phyloP scores from a whole-genome alignment of 73 alveolate genomes.

The Paramecium biaurelia region DNA sequence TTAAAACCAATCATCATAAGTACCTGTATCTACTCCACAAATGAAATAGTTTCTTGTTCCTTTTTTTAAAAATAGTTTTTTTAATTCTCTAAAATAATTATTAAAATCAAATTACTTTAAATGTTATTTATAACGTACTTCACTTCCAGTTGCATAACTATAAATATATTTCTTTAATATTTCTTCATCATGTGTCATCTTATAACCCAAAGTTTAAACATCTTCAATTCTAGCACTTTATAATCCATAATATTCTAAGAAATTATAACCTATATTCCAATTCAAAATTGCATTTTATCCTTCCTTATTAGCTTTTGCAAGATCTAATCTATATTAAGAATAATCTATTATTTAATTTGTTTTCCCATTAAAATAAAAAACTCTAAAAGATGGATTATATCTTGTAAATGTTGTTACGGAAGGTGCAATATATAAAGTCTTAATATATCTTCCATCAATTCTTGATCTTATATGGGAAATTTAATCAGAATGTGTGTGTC shows the following conservation, averaged over 20 bases:
- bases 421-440: conserved; percentile 75
- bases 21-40: neutral
- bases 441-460: conserved; percentile 67
- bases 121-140: neutral
- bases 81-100: neutral
- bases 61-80: neutral
- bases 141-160: conserved; percentile 55
- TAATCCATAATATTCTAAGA: conserved; percentile 31
- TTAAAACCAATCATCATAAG: conserved; percentile 7
- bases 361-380: conserved; percentile 72
- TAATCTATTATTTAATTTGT: conserved; percentile 73
- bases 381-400: conserved; percentile 86
- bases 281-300: neutral
- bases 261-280: conserved; percentile 58
- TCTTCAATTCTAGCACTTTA: neutral
- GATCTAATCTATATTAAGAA: conserved; percentile 84
- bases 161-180: conserved; percentile 26
- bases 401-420: conserved; percentile 78
- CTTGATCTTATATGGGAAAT: conserved; percentile 72
- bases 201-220: neutral
- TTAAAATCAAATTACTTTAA: neutral
- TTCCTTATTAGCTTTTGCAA: conserved; percentile 58
- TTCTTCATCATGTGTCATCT: neutral
- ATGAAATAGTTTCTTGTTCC: neutral
- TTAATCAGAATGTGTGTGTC: conserved; percentile 87